A percentile compares a stretch with the other conserved stretches of the same genome.
Conservation (phyloP, 2,329 filamentous ascomycete species). For the Mariannaea elegans region DNA sequence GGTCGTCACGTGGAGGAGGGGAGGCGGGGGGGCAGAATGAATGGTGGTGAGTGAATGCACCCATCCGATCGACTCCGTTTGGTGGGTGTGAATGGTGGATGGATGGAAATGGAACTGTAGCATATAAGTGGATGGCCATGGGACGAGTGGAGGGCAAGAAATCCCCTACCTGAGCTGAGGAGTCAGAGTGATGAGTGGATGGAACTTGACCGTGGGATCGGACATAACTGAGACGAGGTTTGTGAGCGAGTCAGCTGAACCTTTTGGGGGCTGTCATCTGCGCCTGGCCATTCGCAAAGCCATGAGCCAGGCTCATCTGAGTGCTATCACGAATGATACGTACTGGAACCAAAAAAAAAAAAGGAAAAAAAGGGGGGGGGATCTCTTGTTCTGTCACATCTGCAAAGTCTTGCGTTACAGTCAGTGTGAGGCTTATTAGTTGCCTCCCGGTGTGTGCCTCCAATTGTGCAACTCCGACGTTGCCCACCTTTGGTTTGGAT, state of each 20-base stretch:
- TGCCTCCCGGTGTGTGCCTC: neutral
- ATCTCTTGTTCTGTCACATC: too few relatives aligned
- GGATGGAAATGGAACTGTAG: neutral
- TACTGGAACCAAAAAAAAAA: too few relatives aligned
- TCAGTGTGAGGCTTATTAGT: neutral
- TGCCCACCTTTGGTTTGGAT: neutral
- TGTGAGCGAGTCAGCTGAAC: constrained; percentile 11
- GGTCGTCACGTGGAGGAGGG: constrained; percentile 38
- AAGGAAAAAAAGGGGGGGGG: too few relatives aligned
- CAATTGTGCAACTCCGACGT: neutral
- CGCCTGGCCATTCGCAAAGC: neutral
- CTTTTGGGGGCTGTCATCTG: neutral
- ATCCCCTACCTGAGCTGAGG: neutral
- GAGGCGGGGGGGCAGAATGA: neutral
- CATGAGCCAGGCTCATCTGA: constrained; percentile 14
- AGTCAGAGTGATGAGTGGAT: constrained; percentile 3
- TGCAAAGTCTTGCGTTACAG: neutral
- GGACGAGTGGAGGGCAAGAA: neutral
- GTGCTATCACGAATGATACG: neutral
- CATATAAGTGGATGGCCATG: neutral
- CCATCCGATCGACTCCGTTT: neutral
- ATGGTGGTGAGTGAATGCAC: neutral
- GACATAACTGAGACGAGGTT: neutral
- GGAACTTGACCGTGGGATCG: too few relatives aligned
- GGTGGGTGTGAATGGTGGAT: neutral